Base-by-base conservation (phyloP, 495 filamentous ascomycete species). In the Podospora didyma region DNA sequence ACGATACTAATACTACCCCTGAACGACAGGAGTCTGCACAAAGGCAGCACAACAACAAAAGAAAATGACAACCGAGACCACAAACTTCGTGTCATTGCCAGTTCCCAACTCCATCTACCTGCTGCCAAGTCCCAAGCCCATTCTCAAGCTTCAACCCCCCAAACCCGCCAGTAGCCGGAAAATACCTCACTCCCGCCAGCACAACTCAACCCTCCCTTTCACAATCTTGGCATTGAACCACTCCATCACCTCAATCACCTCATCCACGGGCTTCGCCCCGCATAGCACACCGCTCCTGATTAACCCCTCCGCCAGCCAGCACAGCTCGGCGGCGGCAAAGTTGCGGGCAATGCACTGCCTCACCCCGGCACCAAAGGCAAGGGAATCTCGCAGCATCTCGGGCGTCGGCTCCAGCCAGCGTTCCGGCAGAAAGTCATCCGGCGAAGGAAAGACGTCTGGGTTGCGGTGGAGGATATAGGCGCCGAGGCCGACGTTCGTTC, bases 181-280 rank as follows among this genome's bases (percentile, higher is more conserved):
- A n/a, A n/a, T n/a, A n/a, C 46, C 14, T 49, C 19, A 1, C 20
- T 16, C 5, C 20, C 46, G 5, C 23, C 9, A 22, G 24, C 46
- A 24, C 6, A 35, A 26, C 23, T 31, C 48, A 50, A 50, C 24
- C 9, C 20, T 28, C 6, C 46, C 24, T 26, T 51, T 16, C 12
- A 51, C 24, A 20, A 48, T 21, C 46, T 35, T 35, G 14, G 34
- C 34, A 14, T 35, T 35, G 14, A 35, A 35, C 52, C 52, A 54
- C 41, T 54, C 52, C 41, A 44, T 46, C 14, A 54, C 22, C 46
- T 54, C 52, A 54, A 54, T 54, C 52, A 46, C 46, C n/a, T 54
- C 41, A 6, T 54, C 10, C 24, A 54, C 52, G 4, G 52, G 12
- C 42, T 22, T 46, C 22, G 41, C 52, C 2, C 52, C 52, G 19